Conservation (phyloP, 2,329 filamentous ascomycete species). For the Neoascochyta sp. region DNA sequence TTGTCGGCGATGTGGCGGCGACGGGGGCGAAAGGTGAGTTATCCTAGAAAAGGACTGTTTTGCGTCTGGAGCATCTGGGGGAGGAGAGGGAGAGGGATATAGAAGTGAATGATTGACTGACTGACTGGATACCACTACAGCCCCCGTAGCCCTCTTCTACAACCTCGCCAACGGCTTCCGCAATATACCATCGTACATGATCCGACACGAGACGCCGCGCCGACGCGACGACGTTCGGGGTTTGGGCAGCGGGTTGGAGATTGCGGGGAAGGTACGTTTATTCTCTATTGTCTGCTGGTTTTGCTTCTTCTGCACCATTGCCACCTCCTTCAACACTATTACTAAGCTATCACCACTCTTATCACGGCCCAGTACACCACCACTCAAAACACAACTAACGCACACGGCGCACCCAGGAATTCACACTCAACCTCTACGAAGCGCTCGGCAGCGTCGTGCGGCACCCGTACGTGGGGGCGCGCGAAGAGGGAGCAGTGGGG, state of each 20-base stretch:
- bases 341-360: no score
- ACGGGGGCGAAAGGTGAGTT: conserved; percentile 10
- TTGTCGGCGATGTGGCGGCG: conserved; percentile 10
- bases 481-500: conserved; percentile 59
- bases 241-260: conserved; percentile 66
- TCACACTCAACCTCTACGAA: conserved; percentile 70
- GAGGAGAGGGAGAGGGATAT: no score
- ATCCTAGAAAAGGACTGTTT: no score
- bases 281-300: no score
- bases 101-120: conserved; percentile 1
- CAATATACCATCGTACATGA: conserved; percentile 14
- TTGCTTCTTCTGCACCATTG: no score
- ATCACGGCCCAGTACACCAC: no score
- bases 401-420: conserved; percentile 46
- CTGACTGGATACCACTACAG: conserved; percentile 1
- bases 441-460: conserved; percentile 72
- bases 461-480: conserved; percentile 65
- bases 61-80: no score
- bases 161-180: conserved; percentile 19
- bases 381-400: no score
- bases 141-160: conserved; percentile 19
- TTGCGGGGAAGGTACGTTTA: conserved; percentile 57
- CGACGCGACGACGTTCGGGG: conserved; percentile 50
- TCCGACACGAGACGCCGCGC: conserved; percentile 12
- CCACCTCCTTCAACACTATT: no score